These are phyloP conservation scores for Xylaria sp. DNA, from an alignment of 2,329 filamentous ascomycete species.

Conservation along the genomic window DNA sequence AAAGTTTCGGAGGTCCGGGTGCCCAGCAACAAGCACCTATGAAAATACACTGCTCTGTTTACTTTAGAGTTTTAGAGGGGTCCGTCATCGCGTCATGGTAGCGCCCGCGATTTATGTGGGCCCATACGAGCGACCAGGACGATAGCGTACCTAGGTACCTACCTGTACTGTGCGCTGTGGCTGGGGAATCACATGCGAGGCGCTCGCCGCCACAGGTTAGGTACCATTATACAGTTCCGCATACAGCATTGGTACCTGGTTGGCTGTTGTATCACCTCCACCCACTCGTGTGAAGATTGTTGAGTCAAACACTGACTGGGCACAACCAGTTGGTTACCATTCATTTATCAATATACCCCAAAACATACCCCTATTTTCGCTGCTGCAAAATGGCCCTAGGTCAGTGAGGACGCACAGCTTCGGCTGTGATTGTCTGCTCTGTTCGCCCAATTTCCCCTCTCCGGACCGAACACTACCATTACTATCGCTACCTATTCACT, in stretches of 20 bases:
- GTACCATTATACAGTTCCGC: background rate
- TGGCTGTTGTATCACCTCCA: conserved; percentile 13
- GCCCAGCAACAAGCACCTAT: conserved; percentile 14
- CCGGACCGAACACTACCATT: conserved; percentile 27
- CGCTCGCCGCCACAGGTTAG: conserved; percentile 8
- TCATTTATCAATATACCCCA: conserved; percentile 8
- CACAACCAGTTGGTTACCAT: conserved; percentile 7
- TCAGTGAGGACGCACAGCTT: conserved; percentile 57
- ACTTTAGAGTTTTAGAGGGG: conserved; percentile 15
- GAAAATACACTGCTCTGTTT: conserved; percentile 19
- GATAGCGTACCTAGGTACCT: background rate
- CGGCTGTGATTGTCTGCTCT: conserved; percentile 54
- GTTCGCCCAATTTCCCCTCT: conserved; percentile 38
- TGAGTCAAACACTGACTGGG: conserved; percentile 22
- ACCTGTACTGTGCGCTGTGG: background rate
- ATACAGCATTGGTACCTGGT: conserved; percentile 11
- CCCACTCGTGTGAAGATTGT: conserved; percentile 12
- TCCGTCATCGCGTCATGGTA: conserved; percentile 12
- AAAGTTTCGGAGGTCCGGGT: background rate
- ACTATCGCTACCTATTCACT: conserved; percentile 1
- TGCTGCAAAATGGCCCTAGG: conserved; percentile 51
- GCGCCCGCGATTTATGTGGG: conserved; percentile 9
- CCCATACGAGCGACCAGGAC: background rate
- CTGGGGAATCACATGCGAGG: background rate
- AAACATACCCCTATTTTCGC: conserved; percentile 15